Evolutionary conservation across 192 early-diverging fungal species (phyloP), one percentile per base, ranked within the genome.

Genomic region (Allomyces macrogynus): DNA sequence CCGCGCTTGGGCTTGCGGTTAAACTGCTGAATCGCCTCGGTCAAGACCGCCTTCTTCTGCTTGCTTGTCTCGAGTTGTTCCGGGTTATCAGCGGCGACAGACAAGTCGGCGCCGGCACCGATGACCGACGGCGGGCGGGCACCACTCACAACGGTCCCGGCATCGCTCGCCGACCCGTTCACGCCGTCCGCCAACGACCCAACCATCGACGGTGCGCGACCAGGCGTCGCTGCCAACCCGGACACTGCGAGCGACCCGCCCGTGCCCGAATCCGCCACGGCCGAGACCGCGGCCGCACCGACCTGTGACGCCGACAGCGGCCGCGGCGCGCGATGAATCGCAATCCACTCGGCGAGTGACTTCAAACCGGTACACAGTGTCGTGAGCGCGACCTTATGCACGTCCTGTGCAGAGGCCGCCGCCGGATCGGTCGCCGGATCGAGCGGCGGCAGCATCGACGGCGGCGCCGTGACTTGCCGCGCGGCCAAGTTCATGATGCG

Each of bases 1-100:
- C 90, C 92, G 81, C 87, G 90, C 67, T 92, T 89, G 43, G 90
- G 89, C 72, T 95, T 95, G 71, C 78, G 80, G 67, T 91, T 90
- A 69, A 95, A 95, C 66, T 81, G 72, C 66, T 84, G 81, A 25
- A 88, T 77, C 23, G 88, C 89, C 66, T 87, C 86, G 54, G 85
- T 78, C 57, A 90, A 76, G 67, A 85, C 74, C 72, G 91, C 86
- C 73, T 96, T 96, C 63, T 89, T 79, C 63, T 87, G 84, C 70
- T 91, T 93, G 69, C 87, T 69, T 61, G 77, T 84, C 68, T 84
- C 84, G 72, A 96, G 87, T 69, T 88, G 83, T 26, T 83, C 83
- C 9, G 93, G 93, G 69, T 93, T 91, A 68, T 96, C 93, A 43
- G 72, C 74, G 24, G 74, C 72, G 43, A 64, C 63, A 11, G 71